Evolutionary conservation across 2,329 filamentous ascomycete genomes (phyloP).

Genomic region (Diaporthe sp.): DNA sequence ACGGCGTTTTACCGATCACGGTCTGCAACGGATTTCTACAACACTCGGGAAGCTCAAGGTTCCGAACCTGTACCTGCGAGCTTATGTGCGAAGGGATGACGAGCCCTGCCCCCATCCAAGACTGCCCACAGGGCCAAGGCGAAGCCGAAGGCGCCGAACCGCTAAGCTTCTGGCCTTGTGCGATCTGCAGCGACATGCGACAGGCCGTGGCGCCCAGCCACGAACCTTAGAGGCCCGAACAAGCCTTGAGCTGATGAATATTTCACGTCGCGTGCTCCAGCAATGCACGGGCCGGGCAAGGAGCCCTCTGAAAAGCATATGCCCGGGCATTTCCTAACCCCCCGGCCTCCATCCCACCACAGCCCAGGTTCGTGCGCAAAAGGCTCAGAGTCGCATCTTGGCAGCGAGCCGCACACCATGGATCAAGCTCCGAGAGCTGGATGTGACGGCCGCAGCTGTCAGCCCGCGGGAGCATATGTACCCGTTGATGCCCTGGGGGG

Average conservation of each 20-base stretch:
- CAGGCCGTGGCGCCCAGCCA: slow-evolving; percentile 8
- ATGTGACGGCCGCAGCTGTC: slow-evolving; percentile 27
- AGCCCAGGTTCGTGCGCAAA: slow-evolving; percentile 9
- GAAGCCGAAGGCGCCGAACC: slow-evolving; percentile 15
- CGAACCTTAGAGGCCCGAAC: background rate
- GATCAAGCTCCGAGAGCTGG: slow-evolving; percentile 29
- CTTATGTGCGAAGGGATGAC: background rate
- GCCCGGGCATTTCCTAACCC: background rate
- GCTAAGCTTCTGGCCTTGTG: slow-evolving; percentile 18
- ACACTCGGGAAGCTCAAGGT: slow-evolving; percentile 9
- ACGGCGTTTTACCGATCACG: slow-evolving; percentile 14
- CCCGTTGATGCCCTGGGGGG: slow-evolving; percentile 1
- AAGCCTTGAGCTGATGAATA: background rate
- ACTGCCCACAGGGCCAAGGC: slow-evolving; percentile 8
- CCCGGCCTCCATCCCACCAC: slow-evolving; percentile 5
- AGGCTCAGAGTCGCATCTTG: slow-evolving; percentile 20
- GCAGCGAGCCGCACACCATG: slow-evolving; percentile 22
- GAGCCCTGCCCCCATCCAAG: background rate
- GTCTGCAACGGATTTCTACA: background rate
- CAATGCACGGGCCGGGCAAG: slow-evolving; percentile 5
- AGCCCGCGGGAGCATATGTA: slow-evolving; percentile 25
- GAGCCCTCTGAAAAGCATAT: background rate
- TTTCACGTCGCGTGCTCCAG: background rate
- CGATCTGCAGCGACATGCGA: slow-evolving; percentile 26
- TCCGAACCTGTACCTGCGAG: slow-evolving; percentile 4